Conservation (phyloP, 179 eudicot species). For the Camellia oleifera region DNA sequence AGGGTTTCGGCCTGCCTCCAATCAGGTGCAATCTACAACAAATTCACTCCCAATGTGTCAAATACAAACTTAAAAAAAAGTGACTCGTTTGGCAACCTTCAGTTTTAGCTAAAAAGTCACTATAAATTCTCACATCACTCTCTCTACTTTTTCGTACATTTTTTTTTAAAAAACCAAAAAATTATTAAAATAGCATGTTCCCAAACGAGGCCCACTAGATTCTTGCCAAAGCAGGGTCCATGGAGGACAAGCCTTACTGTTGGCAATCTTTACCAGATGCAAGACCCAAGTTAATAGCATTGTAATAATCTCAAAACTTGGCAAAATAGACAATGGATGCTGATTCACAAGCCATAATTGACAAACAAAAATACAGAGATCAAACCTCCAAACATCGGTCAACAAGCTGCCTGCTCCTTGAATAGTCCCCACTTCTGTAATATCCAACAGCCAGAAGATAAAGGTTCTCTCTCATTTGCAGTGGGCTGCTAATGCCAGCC, state of each 20-base stretch:
- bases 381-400: slow-evolving; percentile 61
- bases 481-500: slow-evolving; percentile 32
- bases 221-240: too few relatives aligned
- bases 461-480: slow-evolving; percentile 50
- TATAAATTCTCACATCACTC: too few relatives aligned
- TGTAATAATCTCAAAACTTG: not conserved
- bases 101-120: too few relatives aligned
- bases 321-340: not conserved
- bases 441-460: slow-evolving; percentile 67
- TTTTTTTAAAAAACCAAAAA: too few relatives aligned
- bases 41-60: not conserved
- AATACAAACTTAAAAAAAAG: not conserved
- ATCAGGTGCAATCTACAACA: slow-evolving; percentile 60
- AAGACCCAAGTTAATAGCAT: not conserved
- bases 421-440: slow-evolving; percentile 55
- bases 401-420: slow-evolving; percentile 62
- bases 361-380: slow-evolving; percentile 3
- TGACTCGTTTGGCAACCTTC: too few relatives aligned
- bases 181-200: too few relatives aligned
- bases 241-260: too few relatives aligned
- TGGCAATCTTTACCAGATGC: not conserved
- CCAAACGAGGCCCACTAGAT: too few relatives aligned
- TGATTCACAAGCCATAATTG: not conserved
- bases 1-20: slow-evolving; percentile 65
- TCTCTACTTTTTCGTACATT: too few relatives aligned